These are phyloP conservation scores for Fusarium nelsonii DNA, from an alignment of 2,329 filamentous ascomycete genomes.

Conservation along the genomic window DNA sequence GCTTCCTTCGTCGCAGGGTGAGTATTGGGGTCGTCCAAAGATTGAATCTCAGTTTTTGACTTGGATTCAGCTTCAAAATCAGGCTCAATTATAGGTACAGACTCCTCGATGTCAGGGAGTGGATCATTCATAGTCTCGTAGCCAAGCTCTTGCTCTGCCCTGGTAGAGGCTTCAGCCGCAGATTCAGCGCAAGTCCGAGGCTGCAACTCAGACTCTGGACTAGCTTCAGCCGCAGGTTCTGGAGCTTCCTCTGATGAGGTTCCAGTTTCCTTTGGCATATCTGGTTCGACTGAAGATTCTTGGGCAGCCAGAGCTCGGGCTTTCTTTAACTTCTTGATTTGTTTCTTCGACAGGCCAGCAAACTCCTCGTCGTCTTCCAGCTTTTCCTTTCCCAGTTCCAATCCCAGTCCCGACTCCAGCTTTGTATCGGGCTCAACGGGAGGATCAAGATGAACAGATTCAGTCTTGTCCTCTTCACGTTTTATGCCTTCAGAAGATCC, in stretches of 20 bases:
- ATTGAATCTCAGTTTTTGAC: slow-evolving; percentile 45
- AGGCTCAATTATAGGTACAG: slow-evolving; percentile 48
- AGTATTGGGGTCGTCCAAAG: slow-evolving; percentile 30
- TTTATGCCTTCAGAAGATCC: slow-evolving; percentile 34
- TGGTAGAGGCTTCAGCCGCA: slow-evolving; percentile 19
- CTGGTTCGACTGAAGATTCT: slow-evolving; percentile 33
- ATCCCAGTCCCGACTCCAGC: slow-evolving; percentile 34
- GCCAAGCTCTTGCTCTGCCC: slow-evolving; percentile 33
- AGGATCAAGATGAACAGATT: slow-evolving; percentile 32
- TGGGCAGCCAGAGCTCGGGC: slow-evolving; percentile 41
- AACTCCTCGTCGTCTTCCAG: slow-evolving; percentile 41
- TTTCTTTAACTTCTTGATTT: slow-evolving; percentile 46
- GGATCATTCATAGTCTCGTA: slow-evolving; percentile 41
- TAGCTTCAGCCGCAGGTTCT: slow-evolving; percentile 35
- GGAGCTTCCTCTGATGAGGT: slow-evolving; percentile 25
- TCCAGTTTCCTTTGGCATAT: slow-evolving; percentile 34
- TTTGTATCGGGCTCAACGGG: slow-evolving; percentile 36
- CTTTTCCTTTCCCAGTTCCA: slow-evolving; percentile 37
- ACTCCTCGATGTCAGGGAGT: slow-evolving; percentile 39
- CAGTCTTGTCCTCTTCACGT: slow-evolving; percentile 36
- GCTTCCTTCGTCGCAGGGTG: slow-evolving; percentile 32
- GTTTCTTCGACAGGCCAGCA: slow-evolving; percentile 47
- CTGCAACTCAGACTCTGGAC: slow-evolving; percentile 38
- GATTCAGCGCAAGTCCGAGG: slow-evolving; percentile 22
- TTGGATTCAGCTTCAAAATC: slow-evolving; percentile 49